phyloP scores from a whole-genome alignment of 805 yeast species.

The Yarrowia keelungensis region DNA sequence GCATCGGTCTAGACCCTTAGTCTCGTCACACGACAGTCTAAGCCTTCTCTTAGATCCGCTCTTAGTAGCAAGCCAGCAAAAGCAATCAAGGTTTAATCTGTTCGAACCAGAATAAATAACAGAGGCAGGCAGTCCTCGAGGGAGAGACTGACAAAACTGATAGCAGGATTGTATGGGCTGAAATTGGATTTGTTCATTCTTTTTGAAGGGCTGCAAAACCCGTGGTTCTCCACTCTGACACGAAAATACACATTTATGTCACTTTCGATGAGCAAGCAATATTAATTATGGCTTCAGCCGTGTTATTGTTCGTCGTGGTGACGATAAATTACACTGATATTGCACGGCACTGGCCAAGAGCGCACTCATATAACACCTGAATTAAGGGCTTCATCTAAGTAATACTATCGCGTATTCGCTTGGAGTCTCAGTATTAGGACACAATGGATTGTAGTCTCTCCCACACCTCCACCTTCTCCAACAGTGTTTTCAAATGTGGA shows the following conservation, averaged over 20 bases:
- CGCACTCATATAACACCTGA: too few species aligned
- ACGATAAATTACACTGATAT: not conserved
- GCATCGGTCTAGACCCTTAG: conserved; percentile 16
- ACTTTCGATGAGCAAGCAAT: conserved; percentile 17
- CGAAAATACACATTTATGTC: not conserved
- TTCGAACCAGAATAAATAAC: not conserved
- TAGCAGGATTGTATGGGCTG: not conserved
- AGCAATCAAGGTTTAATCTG: conserved; percentile 28
- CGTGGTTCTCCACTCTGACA: not conserved
- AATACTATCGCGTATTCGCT: too few species aligned
- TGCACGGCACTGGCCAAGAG: too few species aligned
- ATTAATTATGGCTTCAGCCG: conserved; percentile 1
- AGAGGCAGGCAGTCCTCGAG: not conserved
- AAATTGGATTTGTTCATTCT: not conserved
- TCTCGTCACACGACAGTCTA: conserved; percentile 19
- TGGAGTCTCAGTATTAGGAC: too few species aligned
- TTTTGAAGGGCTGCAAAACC: not conserved
- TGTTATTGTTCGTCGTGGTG: not conserved
- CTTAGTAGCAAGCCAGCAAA: conserved; percentile 23
- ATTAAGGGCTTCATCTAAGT: too few species aligned
- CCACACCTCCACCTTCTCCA: not conserved
- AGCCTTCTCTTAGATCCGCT: conserved; percentile 12
- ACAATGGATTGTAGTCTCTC: not conserved
- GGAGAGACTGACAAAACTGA: not conserved
- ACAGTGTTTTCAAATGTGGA: conserved; percentile 19